Evolutionary conservation across 495 filamentous ascomycete species (phyloP).

Genomic region (Hypoxylon intermedium): DNA sequence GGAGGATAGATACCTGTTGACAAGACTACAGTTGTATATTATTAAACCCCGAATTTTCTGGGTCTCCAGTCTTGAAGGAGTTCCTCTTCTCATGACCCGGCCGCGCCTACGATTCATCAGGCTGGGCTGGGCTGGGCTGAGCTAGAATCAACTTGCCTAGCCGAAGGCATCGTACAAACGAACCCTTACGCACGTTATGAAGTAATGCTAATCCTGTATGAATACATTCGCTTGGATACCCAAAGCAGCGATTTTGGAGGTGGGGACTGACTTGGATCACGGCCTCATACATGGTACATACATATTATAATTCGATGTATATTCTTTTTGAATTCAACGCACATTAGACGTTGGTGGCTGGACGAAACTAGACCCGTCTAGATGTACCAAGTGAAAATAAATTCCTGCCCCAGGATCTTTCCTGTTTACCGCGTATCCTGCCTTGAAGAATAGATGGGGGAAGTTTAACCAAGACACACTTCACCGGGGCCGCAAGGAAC

Average conservation of each 20-base stretch:
- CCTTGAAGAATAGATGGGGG: too few species aligned
- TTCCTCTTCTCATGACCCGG: conserved; percentile 60
- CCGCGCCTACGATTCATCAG: not conserved
- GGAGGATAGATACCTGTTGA: conserved; percentile 13
- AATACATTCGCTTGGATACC: conserved; percentile 30
- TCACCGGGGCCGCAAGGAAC: conserved; percentile 13
- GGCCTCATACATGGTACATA: conserved; percentile 12
- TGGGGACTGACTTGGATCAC: conserved; percentile 1
- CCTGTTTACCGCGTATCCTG: not conserved
- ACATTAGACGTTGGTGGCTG: conserved; percentile 2
- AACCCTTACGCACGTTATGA: conserved; percentile 33
- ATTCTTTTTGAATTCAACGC: conserved; percentile 5
- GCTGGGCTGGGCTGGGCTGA: too few species aligned
- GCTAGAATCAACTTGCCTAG: not conserved
- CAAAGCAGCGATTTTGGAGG: conserved; percentile 2
- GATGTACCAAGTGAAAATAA: conserved; percentile 3
- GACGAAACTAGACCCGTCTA: conserved; percentile 4
- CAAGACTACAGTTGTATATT: conserved; percentile 57
- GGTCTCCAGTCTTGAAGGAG: conserved; percentile 62
- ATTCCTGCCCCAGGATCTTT: conserved; percentile 1
- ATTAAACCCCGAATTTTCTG: conserved; percentile 64
- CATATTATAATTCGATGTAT: conserved; percentile 6
- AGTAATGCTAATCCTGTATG: conserved; percentile 47
- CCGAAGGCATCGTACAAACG: conserved; percentile 13
- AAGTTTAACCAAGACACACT: conserved; percentile 11